These are phyloP conservation scores for Auricularia cornea DNA, from an alignment of 768 basidiomycete species.

Conservation along the genomic window DNA sequence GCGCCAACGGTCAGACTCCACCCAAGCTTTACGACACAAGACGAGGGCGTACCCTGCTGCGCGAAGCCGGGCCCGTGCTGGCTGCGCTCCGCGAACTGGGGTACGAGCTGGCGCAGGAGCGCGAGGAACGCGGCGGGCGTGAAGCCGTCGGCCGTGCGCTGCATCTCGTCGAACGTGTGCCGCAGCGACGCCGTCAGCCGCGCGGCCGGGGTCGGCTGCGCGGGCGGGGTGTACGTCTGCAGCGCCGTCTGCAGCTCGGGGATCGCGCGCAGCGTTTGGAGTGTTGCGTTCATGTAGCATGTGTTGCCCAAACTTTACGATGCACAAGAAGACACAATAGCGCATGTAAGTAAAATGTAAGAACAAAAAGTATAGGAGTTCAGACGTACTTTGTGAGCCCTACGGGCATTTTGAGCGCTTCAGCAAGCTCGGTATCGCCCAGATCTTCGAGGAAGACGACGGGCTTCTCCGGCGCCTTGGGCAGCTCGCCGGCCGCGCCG, in stretches of 20 bases:
- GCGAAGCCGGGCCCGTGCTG: slow-evolving; percentile 51
- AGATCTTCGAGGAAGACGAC: slow-evolving; percentile 89
- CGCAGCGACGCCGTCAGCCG: slow-evolving; percentile 47
- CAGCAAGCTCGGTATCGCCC: slow-evolving; percentile 71
- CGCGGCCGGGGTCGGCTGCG: slow-evolving; percentile 9
- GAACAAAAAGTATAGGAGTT: too few relatives aligned
- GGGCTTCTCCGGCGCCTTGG: slow-evolving; percentile 73
- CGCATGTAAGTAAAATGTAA: neutral
- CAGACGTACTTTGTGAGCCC: slow-evolving; percentile 62
- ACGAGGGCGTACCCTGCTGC: slow-evolving; percentile 53
- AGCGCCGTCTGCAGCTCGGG: slow-evolving; percentile 80
- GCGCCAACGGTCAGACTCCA: neutral
- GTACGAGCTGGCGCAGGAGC: slow-evolving; percentile 62
- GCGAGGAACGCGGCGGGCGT: slow-evolving; percentile 63
- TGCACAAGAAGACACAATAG: too few relatives aligned
- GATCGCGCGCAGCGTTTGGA: slow-evolving; percentile 89
- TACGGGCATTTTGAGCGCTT: slow-evolving; percentile 71
- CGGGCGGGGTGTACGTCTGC: slow-evolving; percentile 40
- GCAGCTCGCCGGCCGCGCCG: slow-evolving; percentile 86
- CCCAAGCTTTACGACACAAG: neutral
- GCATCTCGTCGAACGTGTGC: slow-evolving; percentile 66
- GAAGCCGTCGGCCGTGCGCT: slow-evolving; percentile 64
- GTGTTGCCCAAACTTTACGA: slow-evolving; percentile 71
- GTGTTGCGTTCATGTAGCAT: slow-evolving; percentile 94
- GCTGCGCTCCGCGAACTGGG: slow-evolving; percentile 81